Evolutionary conservation across 2,329 filamentous ascomycete species (phyloP), one percentile per base, ranked within the genome.

Genomic region (Chaetomiaceae sp.): DNA sequence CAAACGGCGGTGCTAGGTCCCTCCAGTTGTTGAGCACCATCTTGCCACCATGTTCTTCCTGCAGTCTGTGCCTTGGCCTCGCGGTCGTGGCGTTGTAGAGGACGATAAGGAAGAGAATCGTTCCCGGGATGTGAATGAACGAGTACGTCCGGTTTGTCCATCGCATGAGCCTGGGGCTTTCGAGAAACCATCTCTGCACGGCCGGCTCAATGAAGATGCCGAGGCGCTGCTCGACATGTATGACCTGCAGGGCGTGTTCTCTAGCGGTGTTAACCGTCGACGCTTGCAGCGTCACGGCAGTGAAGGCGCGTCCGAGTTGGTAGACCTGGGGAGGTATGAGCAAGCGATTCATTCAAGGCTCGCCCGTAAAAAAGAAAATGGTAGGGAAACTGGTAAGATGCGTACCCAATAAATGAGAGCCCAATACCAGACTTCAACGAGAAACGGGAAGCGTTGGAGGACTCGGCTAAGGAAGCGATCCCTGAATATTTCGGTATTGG

Each of bases 381-480:
- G 27, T 5, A 13, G 10, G 44, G 23, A 13, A 25, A 18, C n/a
- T 1, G 32, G 30, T 16, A 36, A 14, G n/a, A 50, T n/a, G 10
- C 16, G 27, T 76, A 88, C 85, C 85, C 86, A 89, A 71, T 89
- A 89, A 46, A 89, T 84, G 57, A 88, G 70, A 2, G 82, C 81
- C 86, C 86, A 89, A 62, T 89, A 89, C 85, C 85, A 89, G 36
- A 80, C 84, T 68, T 90, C 87, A 1, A 84, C 82, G 25, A 89
- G 67, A 64, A 90, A 90, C 0, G 87, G 86, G 59, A 87, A 81
- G 63, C 80, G 84, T 53, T 75, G 75, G 13, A 89, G 74, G 32
- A 89, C 60, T 4, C 85, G 75, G 64, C 82, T 86, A 46, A 87
- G 71, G 11, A 85, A 68, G 42, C 80, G 77, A 56, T 80, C 75